Conservation (phyloP, 1,284 basidiomycete species). For the Phylloboletellus chloephorus region DNA sequence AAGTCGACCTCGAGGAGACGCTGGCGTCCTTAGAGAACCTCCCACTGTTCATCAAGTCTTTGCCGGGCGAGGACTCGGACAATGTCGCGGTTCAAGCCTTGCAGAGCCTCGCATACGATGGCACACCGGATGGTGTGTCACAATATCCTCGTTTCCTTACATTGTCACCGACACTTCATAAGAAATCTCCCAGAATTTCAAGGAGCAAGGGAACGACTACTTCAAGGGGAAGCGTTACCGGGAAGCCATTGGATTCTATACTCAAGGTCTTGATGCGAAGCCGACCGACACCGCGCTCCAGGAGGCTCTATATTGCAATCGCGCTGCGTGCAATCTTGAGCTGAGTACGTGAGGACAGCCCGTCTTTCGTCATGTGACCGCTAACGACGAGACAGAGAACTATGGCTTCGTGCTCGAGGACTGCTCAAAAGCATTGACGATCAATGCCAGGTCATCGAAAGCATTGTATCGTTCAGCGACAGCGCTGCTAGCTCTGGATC, state of each 20-base stretch:
- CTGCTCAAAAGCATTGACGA: slow-evolving; percentile 65
- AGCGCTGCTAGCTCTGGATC: slow-evolving; percentile 68
- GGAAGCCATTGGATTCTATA: slow-evolving; percentile 88
- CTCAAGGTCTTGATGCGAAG: slow-evolving; percentile 81
- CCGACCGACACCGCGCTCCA: slow-evolving; percentile 59
- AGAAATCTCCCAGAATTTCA: slow-evolving; percentile 93
- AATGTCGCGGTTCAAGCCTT: slow-evolving; percentile 76
- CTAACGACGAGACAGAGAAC: slow-evolving; percentile 56
- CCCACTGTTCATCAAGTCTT: slow-evolving; percentile 90
- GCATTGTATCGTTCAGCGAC: slow-evolving; percentile 79
- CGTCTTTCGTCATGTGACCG: neutral
- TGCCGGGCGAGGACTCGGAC: slow-evolving; percentile 65
- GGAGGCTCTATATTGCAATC: slow-evolving; percentile 79
- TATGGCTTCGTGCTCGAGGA: slow-evolving; percentile 81
- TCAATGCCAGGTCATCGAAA: slow-evolving; percentile 67
- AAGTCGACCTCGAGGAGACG: slow-evolving; percentile 39
- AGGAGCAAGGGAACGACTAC: slow-evolving; percentile 93
- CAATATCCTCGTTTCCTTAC: slow-evolving; percentile 1
- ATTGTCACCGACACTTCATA: slow-evolving; percentile 7
- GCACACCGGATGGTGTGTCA: slow-evolving; percentile 85
- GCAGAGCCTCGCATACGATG: slow-evolving; percentile 83
- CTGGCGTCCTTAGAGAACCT: slow-evolving; percentile 51
- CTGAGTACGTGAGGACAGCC: slow-evolving; percentile 46
- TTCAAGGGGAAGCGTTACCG: slow-evolving; percentile 82
- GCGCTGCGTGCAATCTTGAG: slow-evolving; percentile 90